Percentiles rank a stretch among this genome's conserved stretches.
These are phyloP conservation scores for Pythium grandisporangium DNA, from an alignment of 352 stramenopile species.

Conservation along the genomic window DNA sequence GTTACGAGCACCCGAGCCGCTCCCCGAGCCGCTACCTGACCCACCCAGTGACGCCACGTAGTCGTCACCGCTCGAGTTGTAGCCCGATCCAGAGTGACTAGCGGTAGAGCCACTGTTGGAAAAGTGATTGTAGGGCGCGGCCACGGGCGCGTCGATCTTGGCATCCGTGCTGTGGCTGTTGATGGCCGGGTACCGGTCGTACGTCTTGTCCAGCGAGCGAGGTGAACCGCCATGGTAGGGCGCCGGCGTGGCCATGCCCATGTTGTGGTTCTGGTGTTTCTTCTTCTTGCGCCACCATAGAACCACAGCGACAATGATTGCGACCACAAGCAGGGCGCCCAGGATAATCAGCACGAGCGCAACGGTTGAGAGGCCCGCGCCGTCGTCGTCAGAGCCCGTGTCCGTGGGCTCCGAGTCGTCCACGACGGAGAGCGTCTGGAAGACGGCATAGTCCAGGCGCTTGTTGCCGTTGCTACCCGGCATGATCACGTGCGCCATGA, in stretches of 20 bases:
- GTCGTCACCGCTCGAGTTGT: too few species aligned
- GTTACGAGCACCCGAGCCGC: too few species aligned
- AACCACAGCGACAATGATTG: neutral
- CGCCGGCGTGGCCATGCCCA: constrained; percentile 4
- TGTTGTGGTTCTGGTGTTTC: too few species aligned
- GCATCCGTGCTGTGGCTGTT: too few species aligned
- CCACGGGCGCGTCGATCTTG: too few species aligned
- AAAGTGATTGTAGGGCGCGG: too few species aligned
- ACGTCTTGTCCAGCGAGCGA: neutral
- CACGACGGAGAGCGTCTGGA: constrained; percentile 13
- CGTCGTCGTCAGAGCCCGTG: neutral
- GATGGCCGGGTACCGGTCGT: neutral
- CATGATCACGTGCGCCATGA: constrained; percentile 22
- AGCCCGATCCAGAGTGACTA: too few species aligned
- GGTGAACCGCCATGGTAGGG: constrained; percentile 1
- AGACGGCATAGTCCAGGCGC: constrained; percentile 22
- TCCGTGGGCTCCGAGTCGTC: neutral
- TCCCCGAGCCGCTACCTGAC: too few species aligned
- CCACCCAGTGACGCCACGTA: too few species aligned
- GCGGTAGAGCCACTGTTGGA: too few species aligned
- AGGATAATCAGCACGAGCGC: constrained; percentile 8
- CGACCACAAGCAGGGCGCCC: constrained; percentile 4
- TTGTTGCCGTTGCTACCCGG: constrained; percentile 2
- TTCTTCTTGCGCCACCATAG: constrained; percentile 1
- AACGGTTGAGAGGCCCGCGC: constrained; percentile 7